A percentile compares a stretch with the other conserved stretches of the same genome.
Conservation (phyloP, 1,139 yeast species). For the Protomyces inundatus region DNA sequence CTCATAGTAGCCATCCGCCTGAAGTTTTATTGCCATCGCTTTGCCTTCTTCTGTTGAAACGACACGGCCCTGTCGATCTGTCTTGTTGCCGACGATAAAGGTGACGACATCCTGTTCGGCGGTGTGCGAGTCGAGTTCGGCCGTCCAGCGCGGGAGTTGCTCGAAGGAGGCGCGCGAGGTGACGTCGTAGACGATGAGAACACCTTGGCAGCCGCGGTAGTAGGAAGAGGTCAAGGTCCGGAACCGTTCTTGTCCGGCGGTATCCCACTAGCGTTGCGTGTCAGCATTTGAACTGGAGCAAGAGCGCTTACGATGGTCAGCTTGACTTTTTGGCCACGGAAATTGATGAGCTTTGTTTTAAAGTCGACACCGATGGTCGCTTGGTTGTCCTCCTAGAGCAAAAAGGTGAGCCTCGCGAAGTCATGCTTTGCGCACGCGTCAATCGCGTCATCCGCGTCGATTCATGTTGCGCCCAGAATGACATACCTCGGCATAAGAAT, state of each 20-base stretch:
- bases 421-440: not conserved
- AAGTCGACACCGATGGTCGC: constrained; percentile 25
- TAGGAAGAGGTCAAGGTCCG: constrained; percentile 15
- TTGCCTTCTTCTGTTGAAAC: constrained; percentile 15
- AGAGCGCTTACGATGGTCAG: constrained; percentile 1
- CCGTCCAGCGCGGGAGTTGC: constrained; percentile 17
- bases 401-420: not conserved
- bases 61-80: constrained; percentile 21
- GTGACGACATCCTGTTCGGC: constrained; percentile 9
- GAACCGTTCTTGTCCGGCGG: constrained; percentile 24
- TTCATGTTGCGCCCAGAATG: not conserved
- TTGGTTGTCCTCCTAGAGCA: constrained; percentile 15
- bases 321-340: constrained; percentile 11
- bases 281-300: not conserved
- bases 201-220: constrained; percentile 24
- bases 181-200: constrained; percentile 17
- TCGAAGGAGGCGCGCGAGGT: constrained; percentile 20
- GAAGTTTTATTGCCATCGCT: not conserved
- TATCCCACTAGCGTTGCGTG: constrained; percentile 2
- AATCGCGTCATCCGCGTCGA: not conserved
- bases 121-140: constrained; percentile 13
- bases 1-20: constrained; percentile 14
- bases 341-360: constrained; percentile 13
- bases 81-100: constrained; percentile 18
- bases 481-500: not conserved